Evolutionary conservation across 2,329 filamentous ascomycete species (phyloP), one percentile per base, ranked within the genome.

Genomic region (Periconia digitata): DNA sequence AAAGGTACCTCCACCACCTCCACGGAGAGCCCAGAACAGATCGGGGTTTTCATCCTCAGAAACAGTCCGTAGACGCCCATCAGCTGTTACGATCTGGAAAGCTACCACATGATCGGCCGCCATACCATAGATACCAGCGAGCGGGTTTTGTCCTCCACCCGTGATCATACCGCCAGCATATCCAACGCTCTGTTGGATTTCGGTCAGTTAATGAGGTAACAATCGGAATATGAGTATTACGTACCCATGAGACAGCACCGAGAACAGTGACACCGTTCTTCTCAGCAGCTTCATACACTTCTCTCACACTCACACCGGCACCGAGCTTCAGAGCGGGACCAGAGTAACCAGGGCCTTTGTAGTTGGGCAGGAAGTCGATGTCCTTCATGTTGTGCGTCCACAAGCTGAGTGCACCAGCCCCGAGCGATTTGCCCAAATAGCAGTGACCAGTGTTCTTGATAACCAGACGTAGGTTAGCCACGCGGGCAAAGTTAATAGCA

Each of bases 71-170:
- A 56, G 47, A 12, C 40, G 23, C 22, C 60, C 62, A 38, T 49
- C 41, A 0, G 63, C 54, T 2, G 56, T 59, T 1, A 60, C 59
- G 16, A 64, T 48, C 15, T 63, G 42, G 40, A 55, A 55, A 3
- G 53, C 51, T 2, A 64, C 35, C 1, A 64, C 55, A 15, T 54
- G 43, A 32, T 65, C 61, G 13, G 56, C 60, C 8, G 59, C 53
- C 58, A 65, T 62, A 3, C 63, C 63, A 51, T 76, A 76, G 29
- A 74, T 59, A 23, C 71, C 71, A 8, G 74, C 74, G 32, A 83
- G 58, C 8, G 79, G 78, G 15, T 74, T 77, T 60, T 83, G 78
- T 0, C 81, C 81, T 23, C 79, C 80, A 2, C 77, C 79, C 7
- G 56, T 54, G 13, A 67, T 56, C 55, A 62, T 71, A 2, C 70